phyloP scores from a whole-genome alignment of 768 basidiomycete genomes.

The Paxillus involutus region DNA sequence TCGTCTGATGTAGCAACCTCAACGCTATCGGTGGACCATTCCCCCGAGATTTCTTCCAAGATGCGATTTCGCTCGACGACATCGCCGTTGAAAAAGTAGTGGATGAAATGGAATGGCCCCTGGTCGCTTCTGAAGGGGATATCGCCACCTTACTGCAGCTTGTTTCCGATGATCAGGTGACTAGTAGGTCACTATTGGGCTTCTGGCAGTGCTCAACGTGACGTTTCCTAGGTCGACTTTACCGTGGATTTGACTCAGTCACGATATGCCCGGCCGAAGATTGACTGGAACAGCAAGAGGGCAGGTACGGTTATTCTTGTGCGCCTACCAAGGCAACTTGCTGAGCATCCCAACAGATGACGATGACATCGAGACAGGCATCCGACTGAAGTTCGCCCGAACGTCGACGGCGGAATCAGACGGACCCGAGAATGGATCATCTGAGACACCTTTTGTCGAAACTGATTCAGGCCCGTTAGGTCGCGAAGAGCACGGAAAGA shows the following conservation, averaged over 20 bases:
- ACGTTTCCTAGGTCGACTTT: slow-evolving; percentile 59
- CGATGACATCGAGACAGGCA: slow-evolving; percentile 75
- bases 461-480: slow-evolving; percentile 13
- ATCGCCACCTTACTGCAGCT: slow-evolving; percentile 72
- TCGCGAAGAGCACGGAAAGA: slow-evolving; percentile 42
- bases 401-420: slow-evolving; percentile 11
- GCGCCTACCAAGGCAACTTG: neutral
- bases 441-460: slow-evolving; percentile 12
- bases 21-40: slow-evolving; percentile 66
- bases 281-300: slow-evolving; percentile 91
- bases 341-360: slow-evolving; percentile 54
- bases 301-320: slow-evolving; percentile 50
- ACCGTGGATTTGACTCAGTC: slow-evolving; percentile 64
- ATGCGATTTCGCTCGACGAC: slow-evolving; percentile 66
- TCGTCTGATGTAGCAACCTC: slow-evolving; percentile 51
- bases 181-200: slow-evolving; percentile 4
- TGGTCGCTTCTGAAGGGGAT: slow-evolving; percentile 80
- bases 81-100: slow-evolving; percentile 47
- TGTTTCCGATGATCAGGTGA: slow-evolving; percentile 79
- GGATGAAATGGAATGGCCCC: slow-evolving; percentile 75
- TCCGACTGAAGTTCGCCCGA: slow-evolving; percentile 46
- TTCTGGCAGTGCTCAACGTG: neutral
- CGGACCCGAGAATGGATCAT: slow-evolving; percentile 9
- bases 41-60: slow-evolving; percentile 64
- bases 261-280: slow-evolving; percentile 48